Base-by-base conservation (phyloP, 352 stramenopile genomes). In the Pythium chondricola region DNA sequence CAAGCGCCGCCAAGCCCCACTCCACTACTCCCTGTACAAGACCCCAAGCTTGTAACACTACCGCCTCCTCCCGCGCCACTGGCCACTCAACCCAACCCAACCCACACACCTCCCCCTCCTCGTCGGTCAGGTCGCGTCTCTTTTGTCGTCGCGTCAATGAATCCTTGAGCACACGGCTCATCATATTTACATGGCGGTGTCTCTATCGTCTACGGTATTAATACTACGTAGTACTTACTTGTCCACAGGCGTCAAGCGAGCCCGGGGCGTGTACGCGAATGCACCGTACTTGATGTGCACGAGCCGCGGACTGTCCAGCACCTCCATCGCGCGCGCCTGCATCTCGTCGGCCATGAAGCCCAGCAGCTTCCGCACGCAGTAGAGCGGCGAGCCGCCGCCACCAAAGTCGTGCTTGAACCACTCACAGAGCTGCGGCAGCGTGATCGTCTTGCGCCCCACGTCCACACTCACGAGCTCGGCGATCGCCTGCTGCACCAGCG, bases 341-440 rank as follows among this genome's bases (percentile, higher is more conserved):
- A 67, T 33, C 3, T 41, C 43, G 11, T 53, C 63, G 17, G 69
- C 58, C 48, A 93, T 63, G 47, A 85, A 93, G 0, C 82, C 82
- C 21, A 91, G 44, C 17, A 93, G 42, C 58, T 90, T 91, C 30
- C 82, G 73, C 25, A 78, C 73, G 29, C 77, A 92, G 29, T 82
- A 64, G 27, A 85, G 27, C n/a, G 61, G 57, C 14, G 67, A 67
- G 26, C 61, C 60, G 7, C 61, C 39, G 24, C 66, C 58, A 26
- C 67, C 60, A 47, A 84, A 92, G 58, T 94, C 83, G 26, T 69
- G 53, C 2, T 69, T 63, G 49, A 89, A 89, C 75, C 78, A 88
- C 41, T 89, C 76, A 42, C 70, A 94, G 11, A 92, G 58, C 27
- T 70, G 71, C 21, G 83, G 83, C 29, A 94, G 53, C 3, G 67